Base-by-base conservation (phyloP, 345 rosid species). In the Adansonia digitata region DNA sequence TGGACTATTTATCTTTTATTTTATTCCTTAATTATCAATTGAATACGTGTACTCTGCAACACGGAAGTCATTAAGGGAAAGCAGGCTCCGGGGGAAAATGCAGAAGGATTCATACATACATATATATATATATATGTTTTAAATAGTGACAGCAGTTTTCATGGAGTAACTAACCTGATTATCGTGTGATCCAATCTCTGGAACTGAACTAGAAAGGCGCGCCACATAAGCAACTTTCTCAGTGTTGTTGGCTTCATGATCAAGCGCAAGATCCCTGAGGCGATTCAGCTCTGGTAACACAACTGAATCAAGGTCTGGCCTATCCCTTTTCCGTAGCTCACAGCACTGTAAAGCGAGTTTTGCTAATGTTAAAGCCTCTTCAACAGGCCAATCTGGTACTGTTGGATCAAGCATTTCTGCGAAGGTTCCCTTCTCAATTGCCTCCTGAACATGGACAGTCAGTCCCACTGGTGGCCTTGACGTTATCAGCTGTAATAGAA, bases 401-500 rank as follows among this genome's bases (percentile, higher is more conserved):
- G 85, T 70, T n/a, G 86, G 92, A 78, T 94, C 98, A 62, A 94
- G 92, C 9, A 92, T 74, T 26, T 80, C 82, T 5, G 69, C 24
- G 40, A 94, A 83, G 56, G 73, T 85, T 20, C 85, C 87, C 4
- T 72, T 80, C 80, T 84, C 82, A n/a, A 92, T 86, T 14, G 97
- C 91, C 51, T 84, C 82, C 73, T 85, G 89, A 26, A 94, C 88
- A 18, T 83, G 82, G 80, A 77, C 81, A 34, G 88, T 69, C 57
- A 92, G 79, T 35, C 98, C 98, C 83, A 92, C 85, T 0, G 97
- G 91, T 8, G 84, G 80, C 86, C 63, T 92, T 24, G 86, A 90
- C 6, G 98, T 94, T 51, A 92, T 78, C 20, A 94, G 78, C 79
- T 94, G 98, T 77, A 94, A 74, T 74, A 92, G 88, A 81, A 94